Conservation (phyloP, 2,329 filamentous ascomycete species). For the Fusarium sacchari region DNA sequence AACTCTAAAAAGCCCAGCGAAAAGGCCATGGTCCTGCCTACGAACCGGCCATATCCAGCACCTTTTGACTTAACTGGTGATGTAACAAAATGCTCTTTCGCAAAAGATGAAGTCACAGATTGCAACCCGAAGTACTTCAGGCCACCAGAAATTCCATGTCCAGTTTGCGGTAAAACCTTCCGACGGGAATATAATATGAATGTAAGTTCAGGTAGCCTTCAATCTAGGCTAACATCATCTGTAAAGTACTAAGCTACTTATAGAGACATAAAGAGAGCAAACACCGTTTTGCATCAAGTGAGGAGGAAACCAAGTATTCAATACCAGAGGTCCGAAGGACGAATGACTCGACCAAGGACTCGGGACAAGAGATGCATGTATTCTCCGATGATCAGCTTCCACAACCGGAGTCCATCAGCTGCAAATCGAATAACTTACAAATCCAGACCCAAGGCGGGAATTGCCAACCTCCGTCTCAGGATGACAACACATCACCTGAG, state of each 20-base stretch:
- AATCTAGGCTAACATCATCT: background rate
- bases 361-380: no score
- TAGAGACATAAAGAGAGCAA: background rate
- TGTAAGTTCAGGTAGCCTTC: background rate
- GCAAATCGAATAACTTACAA: no score
- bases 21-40: accelerated
- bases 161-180: background rate
- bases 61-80: background rate
- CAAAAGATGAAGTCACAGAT: background rate
- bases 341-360: background rate
- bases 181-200: accelerated
- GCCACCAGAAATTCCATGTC: background rate
- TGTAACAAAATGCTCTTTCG: background rate
- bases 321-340: background rate
- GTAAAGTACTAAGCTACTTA: background rate
- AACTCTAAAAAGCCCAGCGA: accelerated
- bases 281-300: background rate
- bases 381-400: no score
- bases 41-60: background rate
- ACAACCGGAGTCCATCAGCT: no score
- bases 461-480: no score
- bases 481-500: no score
- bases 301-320: background rate
- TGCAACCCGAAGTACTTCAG: background rate
- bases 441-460: no score